A percentile compares a stretch with the other conserved stretches of the same genome.
Conservation (phyloP, 257 asterid genomes). For the Solanum peruvianum region DNA sequence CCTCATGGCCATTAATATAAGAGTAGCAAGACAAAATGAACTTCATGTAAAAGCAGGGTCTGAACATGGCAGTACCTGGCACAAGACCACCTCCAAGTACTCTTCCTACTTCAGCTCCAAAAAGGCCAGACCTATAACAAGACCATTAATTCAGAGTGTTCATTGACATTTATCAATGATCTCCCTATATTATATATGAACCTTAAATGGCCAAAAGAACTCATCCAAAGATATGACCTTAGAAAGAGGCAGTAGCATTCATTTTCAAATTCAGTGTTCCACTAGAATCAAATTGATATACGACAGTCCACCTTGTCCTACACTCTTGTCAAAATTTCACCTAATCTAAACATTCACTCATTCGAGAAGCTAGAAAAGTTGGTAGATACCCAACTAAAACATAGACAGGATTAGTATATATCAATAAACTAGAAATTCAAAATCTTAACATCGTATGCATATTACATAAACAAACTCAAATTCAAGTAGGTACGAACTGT, state of each 20-base stretch:
- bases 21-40: background rate
- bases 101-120: slow-evolving; percentile 92
- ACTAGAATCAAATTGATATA: background rate
- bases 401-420: background rate
- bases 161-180: background rate
- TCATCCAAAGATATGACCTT: background rate
- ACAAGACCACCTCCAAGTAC: slow-evolving; percentile 98
- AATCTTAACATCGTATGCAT: background rate
- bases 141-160: background rate
- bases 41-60: background rate
- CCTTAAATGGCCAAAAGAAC: background rate
- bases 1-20: background rate
- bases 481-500: background rate
- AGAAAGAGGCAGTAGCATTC: background rate
- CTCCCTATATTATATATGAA: background rate
- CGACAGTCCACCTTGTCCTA: background rate
- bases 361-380: background rate
- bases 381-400: background rate
- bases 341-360: background rate
- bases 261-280: background rate
- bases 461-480: background rate
- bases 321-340: background rate
- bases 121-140: slow-evolving; percentile 53
- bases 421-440: background rate
- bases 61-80: slow-evolving; percentile 45